Conservation (phyloP, 2,329 filamentous ascomycete genomes). For the Pestalotiopsis sp. region DNA sequence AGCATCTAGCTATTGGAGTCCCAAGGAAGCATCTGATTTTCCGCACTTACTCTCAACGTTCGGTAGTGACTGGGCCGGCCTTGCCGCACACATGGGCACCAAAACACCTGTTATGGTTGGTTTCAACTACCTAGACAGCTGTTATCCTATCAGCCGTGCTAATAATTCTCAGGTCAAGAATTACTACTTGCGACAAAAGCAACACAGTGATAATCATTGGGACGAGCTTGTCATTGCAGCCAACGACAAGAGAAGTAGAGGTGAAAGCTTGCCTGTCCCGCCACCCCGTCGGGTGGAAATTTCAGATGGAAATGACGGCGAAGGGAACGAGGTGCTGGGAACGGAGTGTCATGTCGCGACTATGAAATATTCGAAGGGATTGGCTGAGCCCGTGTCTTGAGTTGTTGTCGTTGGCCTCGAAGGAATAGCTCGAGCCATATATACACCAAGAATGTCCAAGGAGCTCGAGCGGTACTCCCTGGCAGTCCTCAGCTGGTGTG, state of each 20-base stretch:
- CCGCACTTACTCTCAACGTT: conserved; percentile 70
- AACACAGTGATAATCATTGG: conserved; percentile 63
- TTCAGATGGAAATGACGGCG: too few relatives aligned
- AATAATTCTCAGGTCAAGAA: conserved; percentile 60
- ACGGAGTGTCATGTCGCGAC: too few relatives aligned
- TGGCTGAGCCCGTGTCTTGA: too few relatives aligned
- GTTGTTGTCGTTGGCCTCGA: too few relatives aligned
- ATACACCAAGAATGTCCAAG: too few relatives aligned
- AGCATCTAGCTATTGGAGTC: conserved; percentile 74
- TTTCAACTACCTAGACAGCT: conserved; percentile 14
- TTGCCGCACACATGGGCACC: conserved; percentile 77
- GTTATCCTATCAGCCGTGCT: conserved; percentile 11
- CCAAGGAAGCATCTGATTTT: conserved; percentile 78
- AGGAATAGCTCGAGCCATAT: too few relatives aligned
- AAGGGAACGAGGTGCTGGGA: too few relatives aligned
- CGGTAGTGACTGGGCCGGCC: conserved; percentile 76
- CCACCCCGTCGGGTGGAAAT: too few relatives aligned
- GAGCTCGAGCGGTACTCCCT: too few relatives aligned
- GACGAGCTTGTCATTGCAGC: conserved; percentile 60
- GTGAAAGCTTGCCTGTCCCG: conserved; percentile 53
- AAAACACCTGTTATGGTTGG: conserved; percentile 87
- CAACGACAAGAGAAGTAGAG: conserved; percentile 53
- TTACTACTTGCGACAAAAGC: conserved; percentile 64
- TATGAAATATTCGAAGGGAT: too few relatives aligned
- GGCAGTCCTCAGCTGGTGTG: too few relatives aligned